phyloP scores from a whole-genome alignment of 306 rosid species.

The Sindora glabra region DNA sequence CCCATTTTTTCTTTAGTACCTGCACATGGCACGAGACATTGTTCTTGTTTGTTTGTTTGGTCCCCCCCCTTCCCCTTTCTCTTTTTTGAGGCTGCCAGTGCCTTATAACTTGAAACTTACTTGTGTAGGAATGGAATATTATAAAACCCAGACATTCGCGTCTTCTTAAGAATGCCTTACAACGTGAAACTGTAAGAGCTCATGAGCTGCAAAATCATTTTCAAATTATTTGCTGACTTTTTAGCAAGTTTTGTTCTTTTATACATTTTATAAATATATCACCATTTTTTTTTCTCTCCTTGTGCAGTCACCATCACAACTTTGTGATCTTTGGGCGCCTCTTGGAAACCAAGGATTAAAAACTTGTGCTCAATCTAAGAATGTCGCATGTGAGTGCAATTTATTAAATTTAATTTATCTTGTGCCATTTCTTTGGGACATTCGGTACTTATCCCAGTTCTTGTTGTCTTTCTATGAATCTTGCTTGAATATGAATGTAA shows the following conservation, averaged over 20 bases:
- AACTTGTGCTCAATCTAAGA: conserved; percentile 43
- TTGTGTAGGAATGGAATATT: conserved; percentile 59
- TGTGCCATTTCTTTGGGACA: background rate
- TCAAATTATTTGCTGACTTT: background rate
- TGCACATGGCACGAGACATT: too few species aligned
- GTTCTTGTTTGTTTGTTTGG: too few species aligned
- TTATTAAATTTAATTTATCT: background rate
- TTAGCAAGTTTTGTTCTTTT: too few species aligned
- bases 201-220: conserved; percentile 16
- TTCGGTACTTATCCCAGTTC: conserved; percentile 1
- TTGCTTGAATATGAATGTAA: conserved; percentile 19
- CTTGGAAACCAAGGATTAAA: conserved; percentile 62
- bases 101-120: conserved; percentile 6
- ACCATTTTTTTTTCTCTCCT: conserved; percentile 6
- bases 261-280: too few species aligned
- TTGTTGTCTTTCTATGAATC: conserved; percentile 10
- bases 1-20: too few species aligned
- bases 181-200: conserved; percentile 65
- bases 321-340: conserved; percentile 66
- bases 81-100: background rate
- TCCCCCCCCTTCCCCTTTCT: too few species aligned
- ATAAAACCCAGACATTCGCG: conserved; percentile 77
- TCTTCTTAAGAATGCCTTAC: conserved; percentile 78
- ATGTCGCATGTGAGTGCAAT: conserved; percentile 46
- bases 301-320: conserved; percentile 47